Base-by-base conservation (phyloP, 352 stramenopile species). In the Thraustochytrium striatum region DNA sequence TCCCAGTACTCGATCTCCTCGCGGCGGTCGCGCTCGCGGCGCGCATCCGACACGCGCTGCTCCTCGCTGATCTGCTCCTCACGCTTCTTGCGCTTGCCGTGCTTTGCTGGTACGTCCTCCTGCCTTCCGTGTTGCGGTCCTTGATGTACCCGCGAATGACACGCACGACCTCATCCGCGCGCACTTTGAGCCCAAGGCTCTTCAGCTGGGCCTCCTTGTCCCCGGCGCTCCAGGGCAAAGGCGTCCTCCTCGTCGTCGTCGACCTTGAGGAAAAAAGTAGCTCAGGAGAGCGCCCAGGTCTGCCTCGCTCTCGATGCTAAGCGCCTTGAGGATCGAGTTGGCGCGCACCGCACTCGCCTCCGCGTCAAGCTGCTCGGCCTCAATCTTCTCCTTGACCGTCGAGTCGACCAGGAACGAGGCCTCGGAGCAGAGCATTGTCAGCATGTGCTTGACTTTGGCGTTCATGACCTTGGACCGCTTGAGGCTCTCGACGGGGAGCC, bases 81-180 rank as follows among this genome's bases (percentile, higher is more conserved):
- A 21, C 65, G 83, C 8, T 86, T 82, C 7, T 87, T 69, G 0
- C 85, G 85, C 82, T 93, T 93, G 70, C 91, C 87, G 41, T 89
- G 86, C n/a, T n/a, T n/a, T n/a, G n/a, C n/a, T 3, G 35, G 52
- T 87, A 89, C 75, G 89, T 83, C 53, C 91, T 88, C 87, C 91
- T 58, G 1, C 30, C 36, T 33, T 36, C 36, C 8, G 8, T 25
- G 30, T 82, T 35, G 11, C 82, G n/a, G 43, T 92, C 90, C 82
- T 94, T 86, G n/a, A 95, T 89, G 72, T 95, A 96, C 41, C 86
- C 84, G 19, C 91, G 91, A 79, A 94, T 91, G 19, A 93, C 89
- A 25, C 86, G 85, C 32, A 96, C 90, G 30, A 96, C 91, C 50
- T 95, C 87, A 52, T 96, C 90, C 0, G 90, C 88, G 11, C 85